Conservation (phyloP, 371 early-diverging fungal species). For the Batrachochytrium dendrobatidis region DNA sequence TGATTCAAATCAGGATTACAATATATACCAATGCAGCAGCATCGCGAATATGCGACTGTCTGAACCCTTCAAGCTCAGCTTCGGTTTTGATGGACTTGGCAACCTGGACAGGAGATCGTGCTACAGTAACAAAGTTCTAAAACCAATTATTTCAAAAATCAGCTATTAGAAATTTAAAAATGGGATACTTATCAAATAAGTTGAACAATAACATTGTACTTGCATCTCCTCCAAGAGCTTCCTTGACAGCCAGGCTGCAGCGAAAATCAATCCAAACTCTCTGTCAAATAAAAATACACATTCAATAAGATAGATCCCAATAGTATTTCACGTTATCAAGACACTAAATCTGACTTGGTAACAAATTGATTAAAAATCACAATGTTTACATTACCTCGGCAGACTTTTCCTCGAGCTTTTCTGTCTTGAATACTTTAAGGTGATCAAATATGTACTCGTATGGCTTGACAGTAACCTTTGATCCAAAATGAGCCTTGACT, state of each 20-base stretch:
- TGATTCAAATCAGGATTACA: not conserved
- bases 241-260: slow-evolving; percentile 61
- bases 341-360: not conserved
- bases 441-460: slow-evolving; percentile 69
- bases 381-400: slow-evolving; percentile 2
- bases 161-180: not conserved
- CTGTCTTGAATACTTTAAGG: not conserved
- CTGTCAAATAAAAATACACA: too few relatives aligned
- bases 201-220: not conserved
- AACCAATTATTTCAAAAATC: too few relatives aligned
- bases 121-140: slow-evolving; percentile 14
- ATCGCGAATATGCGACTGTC: slow-evolving; percentile 89
- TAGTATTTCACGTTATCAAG: not conserved
- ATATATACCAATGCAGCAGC: slow-evolving; percentile 73
- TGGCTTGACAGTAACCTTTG: slow-evolving; percentile 53
- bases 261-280: slow-evolving; percentile 39
- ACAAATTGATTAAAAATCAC: slow-evolving; percentile 5
- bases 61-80: slow-evolving; percentile 87
- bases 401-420: not conserved
- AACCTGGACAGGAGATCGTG: slow-evolving; percentile 63
- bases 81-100: slow-evolving; percentile 93
- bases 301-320: too few relatives aligned
- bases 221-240: slow-evolving; percentile 45
- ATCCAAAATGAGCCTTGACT: slow-evolving; percentile 54
- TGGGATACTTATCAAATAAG: not conserved